Conservation (phyloP, 83 land plant genomes). For the Picea mariana region DNA sequence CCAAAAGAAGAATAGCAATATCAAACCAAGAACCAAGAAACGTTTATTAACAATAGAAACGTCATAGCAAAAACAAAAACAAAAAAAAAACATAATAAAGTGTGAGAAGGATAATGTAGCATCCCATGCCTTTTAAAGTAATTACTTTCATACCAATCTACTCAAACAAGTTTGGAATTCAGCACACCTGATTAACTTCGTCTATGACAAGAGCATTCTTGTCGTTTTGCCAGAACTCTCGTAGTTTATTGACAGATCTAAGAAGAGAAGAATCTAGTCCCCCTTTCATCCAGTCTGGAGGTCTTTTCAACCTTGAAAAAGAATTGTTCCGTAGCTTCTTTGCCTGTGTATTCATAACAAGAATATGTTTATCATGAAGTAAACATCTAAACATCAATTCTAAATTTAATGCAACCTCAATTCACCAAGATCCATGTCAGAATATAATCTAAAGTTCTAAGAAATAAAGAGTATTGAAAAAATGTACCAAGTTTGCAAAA, state of each 20-base stretch:
- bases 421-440: too few relatives aligned
- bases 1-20: too few relatives aligned
- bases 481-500: background rate
- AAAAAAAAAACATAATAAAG: background rate
- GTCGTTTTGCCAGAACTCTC: conserved; percentile 45
- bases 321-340: background rate
- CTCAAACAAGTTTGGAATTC: background rate
- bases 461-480: background rate
- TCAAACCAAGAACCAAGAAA: background rate
- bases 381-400: background rate
- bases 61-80: background rate
- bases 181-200: conserved; percentile 47
- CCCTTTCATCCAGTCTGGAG: conserved; percentile 7
- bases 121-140: background rate
- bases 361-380: background rate
- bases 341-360: background rate
- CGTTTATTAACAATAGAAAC: background rate
- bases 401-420: background rate
- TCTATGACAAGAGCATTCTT: conserved; percentile 64
- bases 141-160: background rate
- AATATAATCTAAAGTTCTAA: too few relatives aligned
- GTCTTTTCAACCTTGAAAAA: conserved; percentile 9
- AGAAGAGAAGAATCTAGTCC: background rate
- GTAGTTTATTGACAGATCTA: conserved; percentile 39
- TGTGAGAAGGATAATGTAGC: background rate